Evolutionary conservation across 2,329 filamentous ascomycete species (phyloP).

Genomic region (Mycosphaerella sp.): DNA sequence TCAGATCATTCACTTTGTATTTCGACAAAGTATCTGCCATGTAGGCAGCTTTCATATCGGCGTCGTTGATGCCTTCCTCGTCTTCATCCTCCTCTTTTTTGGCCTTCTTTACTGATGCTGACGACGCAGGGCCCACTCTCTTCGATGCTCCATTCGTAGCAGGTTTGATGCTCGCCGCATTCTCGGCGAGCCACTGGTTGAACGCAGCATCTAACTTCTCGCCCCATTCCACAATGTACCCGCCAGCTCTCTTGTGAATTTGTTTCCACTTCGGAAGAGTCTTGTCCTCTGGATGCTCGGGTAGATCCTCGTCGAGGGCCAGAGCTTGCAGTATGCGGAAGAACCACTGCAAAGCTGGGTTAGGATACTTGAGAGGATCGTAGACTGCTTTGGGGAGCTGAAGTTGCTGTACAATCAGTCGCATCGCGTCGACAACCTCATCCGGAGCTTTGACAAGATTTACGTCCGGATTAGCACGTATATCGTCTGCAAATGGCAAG

Average conservation of each 20-base stretch:
- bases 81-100: slow-evolving; percentile 34
- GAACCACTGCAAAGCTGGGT: slow-evolving; percentile 84
- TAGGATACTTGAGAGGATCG: slow-evolving; percentile 81
- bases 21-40: slow-evolving; percentile 42
- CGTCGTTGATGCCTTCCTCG: slow-evolving; percentile 36
- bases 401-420: slow-evolving; percentile 72
- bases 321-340: slow-evolving; percentile 89
- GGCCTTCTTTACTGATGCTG: slow-evolving; percentile 38
- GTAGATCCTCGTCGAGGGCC: slow-evolving; percentile 85
- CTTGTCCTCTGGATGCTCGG: slow-evolving; percentile 65
- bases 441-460: slow-evolving; percentile 56
- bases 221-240: slow-evolving; percentile 72
- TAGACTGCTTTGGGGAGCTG: slow-evolving; percentile 82
- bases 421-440: slow-evolving; percentile 72
- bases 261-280: slow-evolving; percentile 79
- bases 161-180: slow-evolving; percentile 36
- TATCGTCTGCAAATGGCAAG: slow-evolving; percentile 82
- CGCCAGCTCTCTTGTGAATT: slow-evolving; percentile 81
- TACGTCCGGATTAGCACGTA: slow-evolving; percentile 65
- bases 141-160: slow-evolving; percentile 42
- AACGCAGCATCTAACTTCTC: slow-evolving; percentile 57
- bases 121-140: slow-evolving; percentile 33
- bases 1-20: slow-evolving; percentile 32
- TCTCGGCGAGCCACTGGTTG: slow-evolving; percentile 35
- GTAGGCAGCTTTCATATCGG: slow-evolving; percentile 41